A percentile compares a stretch with the other conserved stretches of the same genome.
phyloP scores from a whole-genome alignment of 176 grass and related monocot species.

The Alopecurus myosuroides region DNA sequence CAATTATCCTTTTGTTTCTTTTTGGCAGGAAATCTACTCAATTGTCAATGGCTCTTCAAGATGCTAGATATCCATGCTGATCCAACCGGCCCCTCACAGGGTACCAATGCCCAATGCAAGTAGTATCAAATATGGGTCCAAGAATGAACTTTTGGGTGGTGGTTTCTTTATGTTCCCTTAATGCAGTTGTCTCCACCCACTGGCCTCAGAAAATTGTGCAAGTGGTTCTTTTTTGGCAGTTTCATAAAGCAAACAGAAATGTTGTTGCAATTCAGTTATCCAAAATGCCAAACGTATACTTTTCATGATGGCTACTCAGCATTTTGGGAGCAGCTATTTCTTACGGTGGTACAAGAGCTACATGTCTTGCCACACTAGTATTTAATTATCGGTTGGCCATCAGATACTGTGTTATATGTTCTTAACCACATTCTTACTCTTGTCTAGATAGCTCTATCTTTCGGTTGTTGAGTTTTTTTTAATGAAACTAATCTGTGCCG shows the following conservation, averaged over 20 bases:
- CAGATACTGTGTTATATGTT: background rate
- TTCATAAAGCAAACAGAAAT: constrained; percentile 22
- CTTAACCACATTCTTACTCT: background rate
- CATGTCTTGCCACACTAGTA: background rate
- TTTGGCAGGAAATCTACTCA: background rate
- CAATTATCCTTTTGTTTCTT: too few relatives aligned
- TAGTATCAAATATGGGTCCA: constrained; percentile 25
- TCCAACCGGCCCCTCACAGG: background rate
- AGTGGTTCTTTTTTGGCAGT: constrained; percentile 1
- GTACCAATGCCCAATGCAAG: constrained; percentile 26
- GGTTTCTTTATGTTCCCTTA: constrained; percentile 21
- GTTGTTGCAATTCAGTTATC: background rate
- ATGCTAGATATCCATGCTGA: constrained; percentile 22
- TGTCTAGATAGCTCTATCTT: background rate
- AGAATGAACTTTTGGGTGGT: constrained; percentile 24
- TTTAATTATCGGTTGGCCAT: background rate
- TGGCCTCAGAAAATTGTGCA: background rate
- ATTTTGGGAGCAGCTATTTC: background rate
- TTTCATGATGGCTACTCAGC: background rate
- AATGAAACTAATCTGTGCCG: too few relatives aligned
- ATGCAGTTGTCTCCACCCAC: constrained; percentile 33
- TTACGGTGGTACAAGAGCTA: background rate
- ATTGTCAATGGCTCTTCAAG: constrained; percentile 26
- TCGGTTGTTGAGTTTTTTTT: too few relatives aligned
- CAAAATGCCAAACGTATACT: background rate